Conservation (phyloP, 495 filamentous ascomycete species). For the Lasiosphaeriaceae sp. region DNA sequence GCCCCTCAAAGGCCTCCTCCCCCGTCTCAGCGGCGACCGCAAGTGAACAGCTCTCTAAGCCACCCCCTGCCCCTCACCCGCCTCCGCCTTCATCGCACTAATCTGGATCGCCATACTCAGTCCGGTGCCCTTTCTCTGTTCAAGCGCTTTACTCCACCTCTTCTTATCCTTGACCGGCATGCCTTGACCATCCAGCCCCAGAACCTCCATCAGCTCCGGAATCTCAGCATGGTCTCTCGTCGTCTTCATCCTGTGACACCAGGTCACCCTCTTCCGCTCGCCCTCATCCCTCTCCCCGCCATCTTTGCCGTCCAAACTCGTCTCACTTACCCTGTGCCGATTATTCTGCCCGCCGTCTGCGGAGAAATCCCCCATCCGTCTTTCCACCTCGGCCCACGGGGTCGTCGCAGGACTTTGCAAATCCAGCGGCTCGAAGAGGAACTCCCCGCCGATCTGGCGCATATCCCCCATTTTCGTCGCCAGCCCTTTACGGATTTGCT, state of each 20-base stretch:
- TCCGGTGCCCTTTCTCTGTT: constrained; percentile 44
- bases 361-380: constrained; percentile 6
- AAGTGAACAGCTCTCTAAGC: neutral
- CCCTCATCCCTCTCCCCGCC: constrained; percentile 15
- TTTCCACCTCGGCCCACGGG: constrained; percentile 24
- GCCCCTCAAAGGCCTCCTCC: neutral
- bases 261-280: constrained; percentile 58
- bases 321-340: constrained; percentile 7
- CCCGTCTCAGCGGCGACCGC: neutral
- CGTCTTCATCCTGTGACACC: constrained; percentile 82
- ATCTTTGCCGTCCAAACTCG: constrained; percentile 26
- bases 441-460: constrained; percentile 78
- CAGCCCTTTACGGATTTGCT: constrained; percentile 47
- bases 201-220: constrained; percentile 53
- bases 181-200: constrained; percentile 53
- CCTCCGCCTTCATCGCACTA: constrained; percentile 24
- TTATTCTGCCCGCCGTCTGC: neutral
- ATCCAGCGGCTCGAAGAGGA: constrained; percentile 61
- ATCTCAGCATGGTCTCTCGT: constrained; percentile 78
- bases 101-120: constrained; percentile 41
- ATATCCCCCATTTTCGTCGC: constrained; percentile 63
- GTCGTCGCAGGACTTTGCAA: constrained; percentile 31
- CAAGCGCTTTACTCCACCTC: constrained; percentile 38
- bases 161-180: constrained; percentile 35
- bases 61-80: neutral